Evolutionary conservation across 495 filamentous ascomycete genomes (phyloP).

Genomic region (Neurospora intermedia): DNA sequence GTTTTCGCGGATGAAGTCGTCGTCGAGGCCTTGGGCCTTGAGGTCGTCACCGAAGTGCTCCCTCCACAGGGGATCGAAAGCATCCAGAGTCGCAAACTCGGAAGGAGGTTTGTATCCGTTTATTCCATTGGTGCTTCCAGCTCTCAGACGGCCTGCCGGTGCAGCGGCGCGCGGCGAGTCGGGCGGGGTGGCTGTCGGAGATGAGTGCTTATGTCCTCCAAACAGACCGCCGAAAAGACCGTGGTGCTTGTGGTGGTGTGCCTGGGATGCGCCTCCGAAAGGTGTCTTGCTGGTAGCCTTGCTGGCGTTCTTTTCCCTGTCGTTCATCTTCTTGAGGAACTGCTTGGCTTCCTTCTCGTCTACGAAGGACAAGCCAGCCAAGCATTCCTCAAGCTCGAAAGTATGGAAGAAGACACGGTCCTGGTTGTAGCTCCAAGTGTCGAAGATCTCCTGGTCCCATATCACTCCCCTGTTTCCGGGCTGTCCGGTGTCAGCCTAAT

Average conservation of each 20-base stretch:
- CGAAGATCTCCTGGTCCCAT: slow-evolving; percentile 97
- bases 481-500: slow-evolving; percentile 33
- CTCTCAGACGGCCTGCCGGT: slow-evolving; percentile 40
- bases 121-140: slow-evolving; percentile 29
- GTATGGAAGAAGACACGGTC: slow-evolving; percentile 96
- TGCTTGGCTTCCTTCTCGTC: slow-evolving; percentile 95
- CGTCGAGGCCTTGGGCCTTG: slow-evolving; percentile 75
- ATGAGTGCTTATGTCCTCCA: slow-evolving; percentile 57
- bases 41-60: slow-evolving; percentile 73
- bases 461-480: slow-evolving; percentile 76
- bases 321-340: slow-evolving; percentile 91
- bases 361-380: slow-evolving; percentile 81
- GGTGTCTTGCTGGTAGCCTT: slow-evolving; percentile 70
- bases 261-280: slow-evolving; percentile 51
- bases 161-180: slow-evolving; percentile 39
- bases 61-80: slow-evolving; percentile 73
- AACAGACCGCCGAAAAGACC: slow-evolving; percentile 55
- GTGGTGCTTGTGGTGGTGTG: slow-evolving; percentile 31
- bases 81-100: slow-evolving; percentile 61
- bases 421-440: slow-evolving; percentile 87
- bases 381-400: slow-evolving; percentile 85
- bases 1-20: slow-evolving; percentile 85
- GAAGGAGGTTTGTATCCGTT: slow-evolving; percentile 24
- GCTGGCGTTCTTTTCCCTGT: slow-evolving; percentile 84
- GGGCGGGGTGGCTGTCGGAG: slow-evolving; percentile 39